Conservation (phyloP, 2,329 filamentous ascomycete genomes). For the Pseudomassariella vexata region DNA sequence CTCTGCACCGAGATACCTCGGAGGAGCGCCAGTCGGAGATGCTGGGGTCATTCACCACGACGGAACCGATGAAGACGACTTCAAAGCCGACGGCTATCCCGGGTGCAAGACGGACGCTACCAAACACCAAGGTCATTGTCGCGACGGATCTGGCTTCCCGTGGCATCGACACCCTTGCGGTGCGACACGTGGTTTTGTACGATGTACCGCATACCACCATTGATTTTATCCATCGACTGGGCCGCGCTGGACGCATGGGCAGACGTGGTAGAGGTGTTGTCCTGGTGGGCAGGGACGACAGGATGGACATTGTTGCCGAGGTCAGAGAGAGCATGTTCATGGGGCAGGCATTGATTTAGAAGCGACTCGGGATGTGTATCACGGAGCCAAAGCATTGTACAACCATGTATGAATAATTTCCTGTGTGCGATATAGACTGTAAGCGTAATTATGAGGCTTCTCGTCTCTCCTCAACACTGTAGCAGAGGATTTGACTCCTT, state of each 20-base stretch:
- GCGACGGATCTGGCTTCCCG: constrained; percentile 89
- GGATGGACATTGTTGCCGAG: constrained; percentile 85
- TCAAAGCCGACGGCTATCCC: neutral
- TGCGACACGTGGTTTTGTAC: constrained; percentile 87
- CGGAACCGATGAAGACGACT: constrained; percentile 30
- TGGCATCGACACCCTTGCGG: constrained; percentile 89
- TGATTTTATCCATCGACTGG: constrained; percentile 95
- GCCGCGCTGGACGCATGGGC: constrained; percentile 88
- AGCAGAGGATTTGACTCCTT: too few relatives aligned
- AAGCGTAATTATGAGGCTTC: neutral
- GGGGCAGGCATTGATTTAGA: constrained; percentile 69
- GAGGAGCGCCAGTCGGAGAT: constrained; percentile 73
- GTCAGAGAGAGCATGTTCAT: constrained; percentile 86
- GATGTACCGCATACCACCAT: constrained; percentile 98
- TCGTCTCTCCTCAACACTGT: neutral
- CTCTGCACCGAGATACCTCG: constrained; percentile 77
- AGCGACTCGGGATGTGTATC: neutral
- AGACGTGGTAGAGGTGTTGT: constrained; percentile 84
- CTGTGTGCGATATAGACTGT: neutral
- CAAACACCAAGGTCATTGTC: constrained; percentile 84
- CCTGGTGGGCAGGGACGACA: constrained; percentile 80
- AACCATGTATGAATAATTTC: neutral
- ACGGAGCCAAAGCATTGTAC: too few relatives aligned
- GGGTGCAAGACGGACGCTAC: constrained; percentile 44
- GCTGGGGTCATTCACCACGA: constrained; percentile 65